Percentiles rank a stretch among this genome's conserved stretches.
Evolutionary conservation across 495 filamentous ascomycete genomes (phyloP).

Genomic region (Elasticomyces elasticus): DNA sequence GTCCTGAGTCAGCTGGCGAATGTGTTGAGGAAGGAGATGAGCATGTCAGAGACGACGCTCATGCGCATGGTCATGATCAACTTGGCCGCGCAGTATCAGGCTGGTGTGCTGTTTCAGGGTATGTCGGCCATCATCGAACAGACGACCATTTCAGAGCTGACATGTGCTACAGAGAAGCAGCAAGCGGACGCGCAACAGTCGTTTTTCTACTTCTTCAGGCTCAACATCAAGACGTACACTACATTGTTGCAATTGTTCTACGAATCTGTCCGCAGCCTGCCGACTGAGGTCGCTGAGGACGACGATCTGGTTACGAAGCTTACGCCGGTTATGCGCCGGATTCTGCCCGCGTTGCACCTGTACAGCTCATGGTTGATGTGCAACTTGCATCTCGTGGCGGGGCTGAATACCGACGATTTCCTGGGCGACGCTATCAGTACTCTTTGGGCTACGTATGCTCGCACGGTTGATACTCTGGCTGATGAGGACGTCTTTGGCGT

Average conservation of each 20-base stretch:
- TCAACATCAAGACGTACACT: constrained; percentile 75
- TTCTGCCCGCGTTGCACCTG: constrained; percentile 59
- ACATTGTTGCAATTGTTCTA: constrained; percentile 65
- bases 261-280: constrained; percentile 48
- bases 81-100: constrained; percentile 69
- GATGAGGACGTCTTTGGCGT: constrained; percentile 13
- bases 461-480: constrained; percentile 8
- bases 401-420: constrained; percentile 38
- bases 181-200: constrained; percentile 39
- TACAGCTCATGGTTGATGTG: constrained; percentile 64
- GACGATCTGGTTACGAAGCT: constrained; percentile 43
- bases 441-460: constrained; percentile 17
- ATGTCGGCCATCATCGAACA: constrained; percentile 18
- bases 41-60: constrained; percentile 49
- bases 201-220: constrained; percentile 61
- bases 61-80: constrained; percentile 78
- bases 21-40: constrained; percentile 56
- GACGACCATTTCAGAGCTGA: background rate
- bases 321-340: constrained; percentile 51
- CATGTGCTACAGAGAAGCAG: constrained; percentile 9
- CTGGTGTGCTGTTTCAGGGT: constrained; percentile 52
- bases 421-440: constrained; percentile 41
- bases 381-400: constrained; percentile 34
- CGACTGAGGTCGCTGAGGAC: background rate
- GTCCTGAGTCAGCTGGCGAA: constrained; percentile 66